phyloP scores from a whole-genome alignment of 306 rosid genomes.

The Crotalaria pallida region DNA sequence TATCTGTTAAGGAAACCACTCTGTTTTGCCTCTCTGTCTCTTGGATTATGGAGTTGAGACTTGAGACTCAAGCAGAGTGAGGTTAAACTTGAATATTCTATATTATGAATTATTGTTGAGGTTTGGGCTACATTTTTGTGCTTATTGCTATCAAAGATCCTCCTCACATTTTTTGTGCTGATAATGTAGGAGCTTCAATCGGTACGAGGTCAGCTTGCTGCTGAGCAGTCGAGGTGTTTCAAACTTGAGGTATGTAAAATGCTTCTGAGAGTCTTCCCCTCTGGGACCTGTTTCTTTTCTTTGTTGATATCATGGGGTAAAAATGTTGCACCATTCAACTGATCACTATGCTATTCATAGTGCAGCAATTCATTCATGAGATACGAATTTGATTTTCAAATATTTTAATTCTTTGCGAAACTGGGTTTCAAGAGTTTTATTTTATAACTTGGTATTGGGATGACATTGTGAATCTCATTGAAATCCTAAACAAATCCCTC shows the following conservation, averaged over 20 bases:
- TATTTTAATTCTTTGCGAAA: background rate
- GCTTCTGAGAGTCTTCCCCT: constrained; percentile 4
- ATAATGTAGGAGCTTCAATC: constrained; percentile 85
- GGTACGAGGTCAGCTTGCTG: constrained; percentile 85
- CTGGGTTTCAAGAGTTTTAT: background rate
- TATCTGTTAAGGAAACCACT: background rate
- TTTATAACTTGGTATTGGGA: background rate
- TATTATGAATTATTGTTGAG: background rate
- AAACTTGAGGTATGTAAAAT: constrained; percentile 75
- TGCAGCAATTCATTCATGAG: background rate
- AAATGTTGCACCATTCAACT: background rate
- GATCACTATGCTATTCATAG: background rate
- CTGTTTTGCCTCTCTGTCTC: background rate
- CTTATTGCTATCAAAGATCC: constrained; percentile 3
- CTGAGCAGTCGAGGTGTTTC: constrained; percentile 96
- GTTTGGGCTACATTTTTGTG: background rate
- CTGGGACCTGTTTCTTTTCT: background rate
- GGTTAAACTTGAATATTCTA: background rate
- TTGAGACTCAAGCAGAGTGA: background rate
- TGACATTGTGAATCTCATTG: background rate
- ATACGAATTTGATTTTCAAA: background rate
- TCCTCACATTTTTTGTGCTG: constrained; percentile 11
- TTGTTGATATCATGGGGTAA: background rate
- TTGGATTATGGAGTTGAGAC: background rate
- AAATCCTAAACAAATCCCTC: background rate